Base-by-base conservation (phyloP, 1,284 basidiomycete species). In the Ganoderma lucidum region DNA sequence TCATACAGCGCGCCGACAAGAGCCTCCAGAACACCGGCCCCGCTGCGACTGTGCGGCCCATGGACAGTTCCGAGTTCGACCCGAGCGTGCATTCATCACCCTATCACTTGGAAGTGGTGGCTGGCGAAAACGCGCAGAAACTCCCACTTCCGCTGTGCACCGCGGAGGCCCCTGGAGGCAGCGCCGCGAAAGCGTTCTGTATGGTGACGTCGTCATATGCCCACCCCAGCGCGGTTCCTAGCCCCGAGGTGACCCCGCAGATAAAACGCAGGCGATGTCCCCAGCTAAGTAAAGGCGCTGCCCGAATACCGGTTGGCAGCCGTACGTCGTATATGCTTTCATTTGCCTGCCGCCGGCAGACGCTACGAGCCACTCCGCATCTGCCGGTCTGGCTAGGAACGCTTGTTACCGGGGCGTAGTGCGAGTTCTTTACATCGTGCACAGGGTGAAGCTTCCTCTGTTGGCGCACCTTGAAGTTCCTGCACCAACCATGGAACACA, bases 351-450 rank as follows among this genome's bases (percentile, higher is more conserved):
- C 51, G 39, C 12, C 42, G 55, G 30, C 30, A 56, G 55, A 35
- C 53, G 45, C 53, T 55, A 58, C 63, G 51, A 41, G 28, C 19
- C 37, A 64, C 39, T 30, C 63, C 39, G 35, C 51, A 42, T 41
- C 17, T 42, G 28, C 39, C 35, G 9, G 17, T 23, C 32, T 9
- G 32, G 19, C 32, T 14, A 59, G 35, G 63, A 45, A 35, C 6
- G 39, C 30, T 59, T 8, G 41, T 32, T 15, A 45, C 55, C 55
- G 63, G 63, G 10, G 42, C 3, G 30, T 55, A 55, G 63, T 59
- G 56, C 63, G 63, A 45, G 55, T 23, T 23, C 17, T 45, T 58
- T 56, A 55, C 35, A 30, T 65, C 59, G 41, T 56, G 39, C 63
- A 39, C 45, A 55, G 15, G 14, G 55, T 56, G 17, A 56, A 56